Evolutionary conservation across 352 stramenopile species (phyloP), one percentile per base, ranked within the genome.

Genomic region (Thalassiosira mediterranea): DNA sequence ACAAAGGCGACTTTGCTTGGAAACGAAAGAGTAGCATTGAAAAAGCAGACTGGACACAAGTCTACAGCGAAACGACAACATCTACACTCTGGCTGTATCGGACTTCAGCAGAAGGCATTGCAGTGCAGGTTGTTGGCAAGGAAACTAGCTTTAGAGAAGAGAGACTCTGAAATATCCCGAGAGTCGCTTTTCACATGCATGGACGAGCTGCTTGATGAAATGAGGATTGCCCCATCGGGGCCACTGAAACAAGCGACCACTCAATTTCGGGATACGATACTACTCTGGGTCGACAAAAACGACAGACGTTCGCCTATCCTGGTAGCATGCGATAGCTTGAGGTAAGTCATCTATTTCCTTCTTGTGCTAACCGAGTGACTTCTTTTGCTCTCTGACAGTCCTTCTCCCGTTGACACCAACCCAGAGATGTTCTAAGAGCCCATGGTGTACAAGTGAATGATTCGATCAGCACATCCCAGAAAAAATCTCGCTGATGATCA

Each of bases 381-480:
- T n/a, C n/a, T n/a, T n/a, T n/a, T n/a, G n/a, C n/a, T n/a, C n/a
- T n/a, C n/a, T n/a, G n/a, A n/a, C n/a, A n/a, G n/a, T n/a, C n/a
- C n/a, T n/a, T n/a, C n/a, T n/a, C n/a, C n/a, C n/a, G n/a, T n/a
- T n/a, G n/a, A n/a, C n/a, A n/a, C n/a, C n/a, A n/a, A n/a, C n/a
- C n/a, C n/a, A n/a, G n/a, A 61, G 61, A 88, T 78, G 63, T 79
- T 59, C 71, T 88, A 34, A 72, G 81, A 72, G 49, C 66, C 11
- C 74, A 86, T 68, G 76, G 81, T 13, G 21, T 84, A 11, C 69
- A 83, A 54, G 73, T 88, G n/a, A 72, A 76, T 60, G 80, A 88
- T 67, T 68, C 60, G 2, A 69, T 79, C 21, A 46, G 25, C 32
- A n/a, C n/a, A n/a, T n/a, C n/a, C n/a, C n/a, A n/a, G n/a, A n/a